Evolutionary conservation across 2,329 filamentous ascomycete genomes (phyloP), one percentile per base, ranked within the genome.

Genomic region (Zarea fungicola): DNA sequence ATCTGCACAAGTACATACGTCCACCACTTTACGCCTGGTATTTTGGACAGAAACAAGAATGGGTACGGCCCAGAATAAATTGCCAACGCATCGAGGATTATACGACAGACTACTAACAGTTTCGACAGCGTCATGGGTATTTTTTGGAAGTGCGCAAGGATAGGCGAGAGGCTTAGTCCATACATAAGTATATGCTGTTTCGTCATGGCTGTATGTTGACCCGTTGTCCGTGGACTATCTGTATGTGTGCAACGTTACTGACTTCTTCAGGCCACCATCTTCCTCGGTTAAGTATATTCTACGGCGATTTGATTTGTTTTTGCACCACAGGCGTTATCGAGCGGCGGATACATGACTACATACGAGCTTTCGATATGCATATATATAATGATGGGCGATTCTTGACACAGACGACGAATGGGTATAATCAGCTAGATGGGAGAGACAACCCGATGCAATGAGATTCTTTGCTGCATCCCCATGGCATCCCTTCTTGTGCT

Each of bases 1-100:
- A 95, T 97, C 64, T 99, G 93, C 79, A 96, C 93, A 50, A 91
- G 88, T 69, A 84, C 93, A 54, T 97, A 99, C 71, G 80, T 90
- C 49, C 93, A 97, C 74, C 86, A 88, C 60, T 83, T 95, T 55
- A 87, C 93, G 62, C 92, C 93, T 1, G 80, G 85, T 5, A 85
- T 95, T 60, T 88, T 99, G 73, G 92, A 97, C 70, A 80, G 87
- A 44, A 93, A 96, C 67, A 96, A 95, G 75, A 82, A 92, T 60
- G 89, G 89, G 89, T 93, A 79, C 37, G 77, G 7, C 49, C 29
- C 26, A 35, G 52, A 52, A 18, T 11, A 2, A 9, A 11, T 14
- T n/a, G 16, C 16, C 13, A 16, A 7, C 21, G 7, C 13, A 18
- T 3, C 11, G 1, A 18, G 14, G 21, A n/a, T 13, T 4, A 2